Base-by-base conservation (phyloP, 2,329 filamentous ascomycete species). In the Exutisphaerella laricina region DNA sequence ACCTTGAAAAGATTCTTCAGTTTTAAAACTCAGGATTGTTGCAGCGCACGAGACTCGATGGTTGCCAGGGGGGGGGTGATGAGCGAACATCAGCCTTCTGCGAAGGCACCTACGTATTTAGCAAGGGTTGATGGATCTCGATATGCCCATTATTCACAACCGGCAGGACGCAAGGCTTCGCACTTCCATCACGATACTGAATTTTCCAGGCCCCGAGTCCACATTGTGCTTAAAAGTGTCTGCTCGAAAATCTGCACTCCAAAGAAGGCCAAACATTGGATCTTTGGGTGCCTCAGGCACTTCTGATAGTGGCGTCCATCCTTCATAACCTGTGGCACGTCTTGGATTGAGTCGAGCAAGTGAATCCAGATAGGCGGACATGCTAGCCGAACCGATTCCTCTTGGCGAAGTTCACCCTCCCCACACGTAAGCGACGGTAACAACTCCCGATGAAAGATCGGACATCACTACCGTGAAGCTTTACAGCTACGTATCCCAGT, bases 121-220 rank as follows among this genome's bases (percentile, higher is more conserved):
- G n/a, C n/a, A n/a, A n/a, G n/a, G n/a, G n/a, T n/a, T n/a, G n/a
- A n/a, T n/a, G n/a, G n/a, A n/a, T n/a, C n/a, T n/a, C n/a, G n/a
- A n/a, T n/a, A n/a, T n/a, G n/a, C n/a, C n/a, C 90, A 60, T 83
- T 71, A 65, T 81, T 82, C 49, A 98, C 92, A 38, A 90, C 96
- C 46, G 90, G 90, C 49, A 98, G 85, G 53, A 97, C 89, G 69
- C 89, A 97, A 48, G 92, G 92, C 78, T 96, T 95, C 70, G 90
- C 92, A 71, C 87, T 77, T 76, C 97, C 88, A 67, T 97, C 90
- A 64, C 90, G 88, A 80, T 98, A 98, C 63, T 92, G 90, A 62
- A n/a, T n/a, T n/a, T n/a, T n/a, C 92, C 90, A 58, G 95, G 89
- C 85, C 85, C 90, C 48, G 97, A 76, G 75, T 96, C 96, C 77